phyloP scores from a whole-genome alignment of 2,329 filamentous ascomycete species.

The Neopestalotiopsis sp. region DNA sequence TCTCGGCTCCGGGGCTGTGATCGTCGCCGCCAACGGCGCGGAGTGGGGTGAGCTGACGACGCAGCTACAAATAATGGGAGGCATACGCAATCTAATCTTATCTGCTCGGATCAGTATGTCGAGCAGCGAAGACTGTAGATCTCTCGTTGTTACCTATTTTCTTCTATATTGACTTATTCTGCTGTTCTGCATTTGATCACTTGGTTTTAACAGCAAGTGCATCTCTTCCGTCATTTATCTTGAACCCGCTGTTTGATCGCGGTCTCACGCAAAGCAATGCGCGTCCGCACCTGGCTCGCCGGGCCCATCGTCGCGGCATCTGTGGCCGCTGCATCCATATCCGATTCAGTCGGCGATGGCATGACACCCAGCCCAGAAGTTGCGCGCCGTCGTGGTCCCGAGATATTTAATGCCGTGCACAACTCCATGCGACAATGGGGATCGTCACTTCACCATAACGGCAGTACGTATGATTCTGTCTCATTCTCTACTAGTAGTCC shows the following conservation, averaged over 20 bases:
- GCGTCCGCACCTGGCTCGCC: conserved; percentile 7
- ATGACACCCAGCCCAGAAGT: conserved; percentile 14
- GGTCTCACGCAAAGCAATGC: conserved; percentile 8
- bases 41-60: conserved; percentile 18
- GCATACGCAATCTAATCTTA: conserved; percentile 17
- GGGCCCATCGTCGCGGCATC: conserved; percentile 10
- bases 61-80: conserved; percentile 1
- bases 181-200: not conserved
- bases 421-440: conserved; percentile 68
- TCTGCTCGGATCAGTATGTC: conserved; percentile 1
- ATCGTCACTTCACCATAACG: conserved; percentile 66
- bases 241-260: not conserved
- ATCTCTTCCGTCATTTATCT: not conserved
- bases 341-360: not conserved
- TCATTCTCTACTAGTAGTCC: too few species aligned
- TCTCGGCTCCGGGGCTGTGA: conserved; percentile 4
- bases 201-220: not conserved
- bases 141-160: not conserved
- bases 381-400: conserved; percentile 41
- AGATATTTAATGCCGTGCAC: conserved; percentile 67
- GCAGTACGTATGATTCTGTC: conserved; percentile 35
- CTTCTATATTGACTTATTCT: not conserved
- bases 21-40: conserved; percentile 2
- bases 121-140: not conserved
- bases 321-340: not conserved